phyloP scores from a whole-genome alignment of 257 asterid species.

The Solanum sejunctum region DNA sequence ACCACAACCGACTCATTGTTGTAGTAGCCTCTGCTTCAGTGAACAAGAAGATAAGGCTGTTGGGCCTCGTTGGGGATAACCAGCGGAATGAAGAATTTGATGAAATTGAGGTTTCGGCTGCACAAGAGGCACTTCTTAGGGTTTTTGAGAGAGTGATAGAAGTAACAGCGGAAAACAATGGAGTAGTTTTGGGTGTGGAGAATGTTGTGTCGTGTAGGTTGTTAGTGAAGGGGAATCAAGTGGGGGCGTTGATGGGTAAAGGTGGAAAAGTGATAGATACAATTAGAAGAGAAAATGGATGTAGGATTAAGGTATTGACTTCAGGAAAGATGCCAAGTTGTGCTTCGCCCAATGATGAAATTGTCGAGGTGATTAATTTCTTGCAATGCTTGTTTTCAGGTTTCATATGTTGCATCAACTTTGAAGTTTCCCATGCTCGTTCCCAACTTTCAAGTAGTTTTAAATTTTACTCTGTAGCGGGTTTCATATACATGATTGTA shows the following conservation, averaged over 20 bases:
- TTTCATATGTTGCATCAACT: neutral
- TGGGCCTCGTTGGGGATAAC: neutral
- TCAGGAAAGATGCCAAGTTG: constrained; percentile 21
- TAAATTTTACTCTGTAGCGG: neutral
- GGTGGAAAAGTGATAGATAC: constrained; percentile 62
- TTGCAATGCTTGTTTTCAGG: neutral
- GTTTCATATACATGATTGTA: neutral
- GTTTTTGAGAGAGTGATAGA: constrained; percentile 69
- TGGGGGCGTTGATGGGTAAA: constrained; percentile 63
- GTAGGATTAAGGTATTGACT: constrained; percentile 44
- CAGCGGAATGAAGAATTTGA: neutral
- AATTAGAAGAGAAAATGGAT: constrained; percentile 60
- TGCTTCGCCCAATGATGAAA: constrained; percentile 29
- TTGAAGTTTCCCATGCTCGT: neutral
- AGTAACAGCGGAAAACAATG: constrained; percentile 52
- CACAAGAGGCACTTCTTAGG: constrained; percentile 62
- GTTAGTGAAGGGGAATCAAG: constrained; percentile 41
- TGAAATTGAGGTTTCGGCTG: constrained; percentile 46
- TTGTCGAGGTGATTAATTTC: constrained; percentile 57
- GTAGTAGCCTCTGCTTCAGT: constrained; percentile 31
- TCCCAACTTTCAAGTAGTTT: neutral
- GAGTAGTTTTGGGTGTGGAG: constrained; percentile 14
- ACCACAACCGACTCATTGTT: constrained; percentile 40
- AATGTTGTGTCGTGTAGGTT: constrained; percentile 53
- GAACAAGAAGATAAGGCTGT: constrained; percentile 12